phyloP scores from a whole-genome alignment of 768 basidiomycete species.

The Crassisporium funariophilum region DNA sequence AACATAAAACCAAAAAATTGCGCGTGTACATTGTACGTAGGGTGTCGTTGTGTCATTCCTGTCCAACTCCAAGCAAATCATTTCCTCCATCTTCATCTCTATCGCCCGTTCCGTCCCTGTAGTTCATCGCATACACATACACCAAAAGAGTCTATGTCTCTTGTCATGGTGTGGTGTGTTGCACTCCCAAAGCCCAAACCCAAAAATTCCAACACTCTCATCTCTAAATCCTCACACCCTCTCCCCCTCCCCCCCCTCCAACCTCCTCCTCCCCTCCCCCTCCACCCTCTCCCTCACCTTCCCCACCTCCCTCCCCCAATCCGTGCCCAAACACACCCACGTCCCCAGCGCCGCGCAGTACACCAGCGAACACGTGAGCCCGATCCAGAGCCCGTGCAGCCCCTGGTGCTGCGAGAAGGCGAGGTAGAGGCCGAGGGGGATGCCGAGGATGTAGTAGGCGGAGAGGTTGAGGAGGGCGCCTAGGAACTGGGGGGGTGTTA shows the following conservation, averaged over 20 bases:
- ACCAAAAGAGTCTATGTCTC: too few species aligned
- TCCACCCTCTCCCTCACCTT: slow-evolving; percentile 59
- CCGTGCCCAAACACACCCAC: slow-evolving; percentile 52
- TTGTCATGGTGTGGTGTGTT: too few species aligned
- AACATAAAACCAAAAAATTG: too few species aligned
- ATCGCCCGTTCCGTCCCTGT: too few species aligned
- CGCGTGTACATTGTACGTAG: too few species aligned
- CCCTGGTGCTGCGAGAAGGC: slow-evolving; percentile 60
- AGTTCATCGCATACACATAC: too few species aligned
- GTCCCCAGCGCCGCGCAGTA: slow-evolving; percentile 59
- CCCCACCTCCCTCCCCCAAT: slow-evolving; percentile 72
- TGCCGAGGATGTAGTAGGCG: slow-evolving; percentile 82
- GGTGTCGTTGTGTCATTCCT: too few species aligned
- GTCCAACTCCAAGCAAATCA: too few species aligned
- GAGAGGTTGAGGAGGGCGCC: slow-evolving; percentile 82
- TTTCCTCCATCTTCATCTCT: too few species aligned
- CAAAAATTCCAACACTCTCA: too few species aligned
- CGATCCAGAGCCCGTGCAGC: slow-evolving; percentile 83
- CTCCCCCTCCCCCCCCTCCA: slow-evolving; percentile 14
- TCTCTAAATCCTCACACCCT: slow-evolving; percentile 7
- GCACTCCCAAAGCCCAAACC: too few species aligned
- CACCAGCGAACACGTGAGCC: slow-evolving; percentile 68
- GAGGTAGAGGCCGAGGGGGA: slow-evolving; percentile 81
- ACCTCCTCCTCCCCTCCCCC: slow-evolving; percentile 40
- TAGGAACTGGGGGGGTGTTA: slow-evolving; percentile 42